Base-by-base conservation (phyloP, 192 early-diverging fungal species). In the Umbelopsis isabellina region DNA sequence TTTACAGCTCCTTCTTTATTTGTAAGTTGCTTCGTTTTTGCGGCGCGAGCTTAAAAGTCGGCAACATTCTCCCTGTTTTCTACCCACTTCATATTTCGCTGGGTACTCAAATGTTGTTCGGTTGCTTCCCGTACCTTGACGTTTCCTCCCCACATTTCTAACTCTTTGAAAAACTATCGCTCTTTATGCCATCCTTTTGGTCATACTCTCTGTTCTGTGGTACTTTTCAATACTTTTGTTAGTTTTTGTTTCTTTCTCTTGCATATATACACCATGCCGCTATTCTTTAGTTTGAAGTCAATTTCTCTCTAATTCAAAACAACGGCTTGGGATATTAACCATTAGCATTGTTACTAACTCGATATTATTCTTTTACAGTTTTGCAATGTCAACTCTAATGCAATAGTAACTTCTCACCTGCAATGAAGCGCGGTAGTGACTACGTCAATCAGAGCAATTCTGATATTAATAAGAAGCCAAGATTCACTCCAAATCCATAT, bases 381-480 rank as follows among this genome's bases (percentile, higher is more conserved):
- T 33, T 25, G 37, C 33, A 0, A 61, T 61, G 55, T 35, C 12
- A 61, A 18, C 30, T 35, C 18, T 13, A 35, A 61, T 12, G 18
- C 25, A 15, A 27, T 30, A 61, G 55, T 61, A 30, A 13, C 33
- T 35, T 16, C 21, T 6, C 4, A 16, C 5, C 20, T 49, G 48
- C 48, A 4, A 68, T 68, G 66, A 68, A 68, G 30, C 66, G 66
- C 27, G 33, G 45, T 20, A 68, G 66, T 20, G 66, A 68, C 16
- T 49, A 68, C 49, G 46, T 68, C 9, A 48, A 48, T 49, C 46
- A 50, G 27, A 68, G 48, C 16, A 50, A 50, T 35, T 33, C 27
- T 50, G 66, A 68, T 35, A 49, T 68, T 16, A 68, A 68, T 47
- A 68, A 68, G 30, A 68, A 68, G 47, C 66, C 44, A 68, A 9